Base-by-base conservation (phyloP, 331 rosid genomes). In the Cydonia oblonga region DNA sequence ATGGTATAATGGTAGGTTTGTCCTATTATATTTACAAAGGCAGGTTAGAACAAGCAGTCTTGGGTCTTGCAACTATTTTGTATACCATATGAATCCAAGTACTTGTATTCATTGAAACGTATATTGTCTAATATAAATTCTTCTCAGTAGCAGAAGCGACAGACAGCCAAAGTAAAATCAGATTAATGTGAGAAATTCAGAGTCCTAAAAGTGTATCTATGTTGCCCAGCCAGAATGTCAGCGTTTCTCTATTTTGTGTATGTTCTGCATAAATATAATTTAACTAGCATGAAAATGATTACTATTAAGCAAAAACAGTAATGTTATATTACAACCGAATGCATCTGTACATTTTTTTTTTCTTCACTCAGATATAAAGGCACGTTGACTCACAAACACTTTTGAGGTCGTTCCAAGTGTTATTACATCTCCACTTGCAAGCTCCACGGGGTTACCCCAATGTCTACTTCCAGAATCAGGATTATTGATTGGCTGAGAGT, bases 341-440 rank as follows among this genome's bases (percentile, higher is more conserved):
- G 20, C 26, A 76, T 44, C n/a, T 9, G 5, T 13, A 15, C 61
- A 22, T 56, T 9, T 5, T 22, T 18, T 44, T 49, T 60, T 52
- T 16, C 66, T 29, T 24, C 23, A 52, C 40, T 24, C 38, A 22
- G 49, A 72, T 33, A 52, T 57, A 76, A 35, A 40, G 54, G 69
- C 30, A 75, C 44, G 65, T 62, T 62, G 65, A 84, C 97, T 84
- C 77, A 95, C 97, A 76, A 67, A 49, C 66, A 95, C 75, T 76
- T 84, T 81, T 66, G 99, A 91, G 68, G 93, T 91, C 49, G 99
- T 89, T 72, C 97, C 99, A 71, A 95, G 92, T 68, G 96, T 95
- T 81, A 95, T 84, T 42, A 88, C 72, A 72, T 95, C 96, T 84
- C 97, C 96, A 86, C 80, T 88, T 33, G 87, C 86, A 78, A 95